Conservation (phyloP, 2,329 filamentous ascomycete genomes). For the Paracoccidioides brasiliensis region DNA sequence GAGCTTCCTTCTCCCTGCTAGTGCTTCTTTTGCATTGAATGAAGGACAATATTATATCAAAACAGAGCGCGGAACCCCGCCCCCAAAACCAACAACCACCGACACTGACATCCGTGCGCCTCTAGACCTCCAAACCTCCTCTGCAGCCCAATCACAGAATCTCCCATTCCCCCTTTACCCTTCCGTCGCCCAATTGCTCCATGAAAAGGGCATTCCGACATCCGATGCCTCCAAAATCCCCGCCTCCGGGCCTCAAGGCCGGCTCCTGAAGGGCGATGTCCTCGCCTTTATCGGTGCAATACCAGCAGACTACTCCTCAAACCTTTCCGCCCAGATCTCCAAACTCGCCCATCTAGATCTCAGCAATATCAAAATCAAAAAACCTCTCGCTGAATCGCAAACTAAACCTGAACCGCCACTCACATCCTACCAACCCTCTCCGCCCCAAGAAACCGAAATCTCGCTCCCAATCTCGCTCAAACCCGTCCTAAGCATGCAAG, state of each 20-base stretch:
- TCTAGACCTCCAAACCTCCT: constrained; percentile 25
- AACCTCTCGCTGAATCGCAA: constrained; percentile 24
- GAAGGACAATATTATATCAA: background rate
- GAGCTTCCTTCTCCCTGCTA: constrained; percentile 14
- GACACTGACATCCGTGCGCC: background rate
- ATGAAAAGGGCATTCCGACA: constrained; percentile 62
- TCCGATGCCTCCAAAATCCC: constrained; percentile 69
- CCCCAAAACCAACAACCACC: background rate
- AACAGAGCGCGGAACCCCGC: background rate
- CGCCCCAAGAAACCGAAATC: constrained; percentile 34
- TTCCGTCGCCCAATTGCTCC: constrained; percentile 70
- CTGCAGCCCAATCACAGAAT: constrained; percentile 23
- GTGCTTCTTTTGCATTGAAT: background rate
- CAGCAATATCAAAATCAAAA: constrained; percentile 79
- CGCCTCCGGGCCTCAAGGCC: constrained; percentile 73
- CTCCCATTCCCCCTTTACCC: constrained; percentile 45
- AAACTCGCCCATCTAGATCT: constrained; percentile 78
- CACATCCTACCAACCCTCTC: constrained; percentile 20
- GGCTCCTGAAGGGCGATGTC: constrained; percentile 89
- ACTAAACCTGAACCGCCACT: constrained; percentile 18
- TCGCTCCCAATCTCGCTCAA: constrained; percentile 65
- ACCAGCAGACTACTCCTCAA: constrained; percentile 54
- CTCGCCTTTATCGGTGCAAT: constrained; percentile 78
- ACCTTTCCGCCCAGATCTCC: constrained; percentile 56
- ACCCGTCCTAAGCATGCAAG: constrained; percentile 67